phyloP scores from a whole-genome alignment of 805 yeast genomes.

The Candida sphagnicola region DNA sequence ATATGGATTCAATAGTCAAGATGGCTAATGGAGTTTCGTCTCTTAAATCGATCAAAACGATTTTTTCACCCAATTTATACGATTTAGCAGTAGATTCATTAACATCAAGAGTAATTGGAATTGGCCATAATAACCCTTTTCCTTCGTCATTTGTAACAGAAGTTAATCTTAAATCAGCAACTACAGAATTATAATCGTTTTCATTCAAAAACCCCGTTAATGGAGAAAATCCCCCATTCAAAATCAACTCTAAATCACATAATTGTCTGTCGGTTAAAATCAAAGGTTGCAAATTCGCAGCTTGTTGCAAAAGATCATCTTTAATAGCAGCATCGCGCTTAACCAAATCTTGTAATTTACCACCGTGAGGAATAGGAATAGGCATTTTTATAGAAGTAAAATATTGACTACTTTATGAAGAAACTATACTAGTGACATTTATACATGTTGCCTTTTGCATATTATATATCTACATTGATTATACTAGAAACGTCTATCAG shows the following conservation, averaged over 20 bases:
- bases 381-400: slow-evolving; percentile 43
- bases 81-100: slow-evolving; percentile 39
- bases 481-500: too few species aligned
- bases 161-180: slow-evolving; percentile 63
- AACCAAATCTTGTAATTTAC: slow-evolving; percentile 77
- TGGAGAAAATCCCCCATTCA: slow-evolving; percentile 94
- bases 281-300: slow-evolving; percentile 37
- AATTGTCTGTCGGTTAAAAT: slow-evolving; percentile 80
- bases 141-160: slow-evolving; percentile 33
- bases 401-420: too few species aligned
- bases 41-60: slow-evolving; percentile 76
- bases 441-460: too few species aligned
- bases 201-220: slow-evolving; percentile 62
- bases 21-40: slow-evolving; percentile 79
- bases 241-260: slow-evolving; percentile 87
- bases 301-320: slow-evolving; percentile 52
- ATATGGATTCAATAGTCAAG: slow-evolving; percentile 73
- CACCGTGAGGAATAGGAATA: slow-evolving; percentile 82
- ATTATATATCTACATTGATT: too few species aligned
- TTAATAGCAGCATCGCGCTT: slow-evolving; percentile 71
- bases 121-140: slow-evolving; percentile 79
- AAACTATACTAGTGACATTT: too few species aligned
- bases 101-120: slow-evolving; percentile 89
- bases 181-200: slow-evolving; percentile 66
- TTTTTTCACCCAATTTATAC: slow-evolving; percentile 53